A percentile compares a stretch with the other conserved stretches of the same genome.
Evolutionary conservation across 2,329 filamentous ascomycete genomes (phyloP).

Genomic region (Bipolaris oryzae): DNA sequence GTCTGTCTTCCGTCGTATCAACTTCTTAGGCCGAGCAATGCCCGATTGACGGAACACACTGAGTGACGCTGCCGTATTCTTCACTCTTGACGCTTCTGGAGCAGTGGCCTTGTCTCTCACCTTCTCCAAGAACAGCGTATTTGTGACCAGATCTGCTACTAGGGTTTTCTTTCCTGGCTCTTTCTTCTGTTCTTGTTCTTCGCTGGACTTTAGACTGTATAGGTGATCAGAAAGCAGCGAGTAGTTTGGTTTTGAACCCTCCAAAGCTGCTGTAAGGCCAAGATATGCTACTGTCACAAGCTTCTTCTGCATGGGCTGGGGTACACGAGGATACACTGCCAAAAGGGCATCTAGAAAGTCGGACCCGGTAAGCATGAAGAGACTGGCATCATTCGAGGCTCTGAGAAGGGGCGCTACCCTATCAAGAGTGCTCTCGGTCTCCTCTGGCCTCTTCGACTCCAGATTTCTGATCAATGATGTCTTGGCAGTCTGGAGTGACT

Average conservation of each 20-base stretch:
- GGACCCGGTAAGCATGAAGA: conserved; percentile 78
- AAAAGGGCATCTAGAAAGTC: conserved; percentile 84
- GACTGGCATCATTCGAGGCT: conserved; percentile 61
- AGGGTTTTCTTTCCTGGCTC: conserved; percentile 61
- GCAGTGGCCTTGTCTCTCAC: conserved; percentile 62
- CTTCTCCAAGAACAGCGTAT: conserved; percentile 74
- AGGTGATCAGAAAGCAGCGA: conserved; percentile 82
- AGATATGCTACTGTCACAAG: conserved; percentile 78
- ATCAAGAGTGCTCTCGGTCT: conserved; percentile 62
- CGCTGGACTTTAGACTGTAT: conserved; percentile 76
- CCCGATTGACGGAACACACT: conserved; percentile 63
- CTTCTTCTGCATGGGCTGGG: conserved; percentile 66
- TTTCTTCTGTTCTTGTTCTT: conserved; percentile 63
- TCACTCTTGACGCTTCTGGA: conserved; percentile 60
- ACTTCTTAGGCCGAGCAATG: conserved; percentile 58
- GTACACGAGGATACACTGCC: conserved; percentile 68
- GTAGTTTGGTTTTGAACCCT: conserved; percentile 69
- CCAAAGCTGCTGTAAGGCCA: conserved; percentile 72
- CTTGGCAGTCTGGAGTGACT: conserved; percentile 65
- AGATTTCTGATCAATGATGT: conserved; percentile 66
- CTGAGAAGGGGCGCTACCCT: conserved; percentile 69
- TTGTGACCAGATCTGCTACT: conserved; percentile 80
- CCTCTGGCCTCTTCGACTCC: conserved; percentile 65
- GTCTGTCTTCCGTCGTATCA: conserved; percentile 63
- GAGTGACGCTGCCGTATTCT: conserved; percentile 66